Base-by-base conservation (phyloP, 345 rosid genomes). In the Acer negundo region DNA sequence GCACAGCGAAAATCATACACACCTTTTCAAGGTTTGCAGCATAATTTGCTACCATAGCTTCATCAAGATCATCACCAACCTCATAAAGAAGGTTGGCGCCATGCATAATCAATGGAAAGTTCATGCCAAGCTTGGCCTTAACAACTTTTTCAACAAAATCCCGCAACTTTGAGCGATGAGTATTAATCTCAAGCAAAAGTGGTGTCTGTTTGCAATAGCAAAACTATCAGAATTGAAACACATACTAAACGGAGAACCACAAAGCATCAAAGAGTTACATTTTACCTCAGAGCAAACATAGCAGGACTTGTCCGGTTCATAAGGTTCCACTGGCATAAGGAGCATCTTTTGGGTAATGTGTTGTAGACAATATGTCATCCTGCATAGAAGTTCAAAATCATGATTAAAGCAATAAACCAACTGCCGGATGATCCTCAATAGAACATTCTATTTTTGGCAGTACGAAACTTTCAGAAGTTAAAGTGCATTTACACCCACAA, bases 281-380 rank as follows among this genome's bases (percentile, higher is more conserved):
- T 58, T 75, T 89, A 97, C 99, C 95, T 93, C 84, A 22, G 97
- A 97, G 85, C 99, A 94, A 84, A 97, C 99, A 84, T 92, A 97
- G 81, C 99, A 97, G 66, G 97, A 85, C 66, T 87, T 89, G 89
- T 94, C 90, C 2, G 98, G 97, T 75, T 92, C 97, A 83, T 78
- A 92, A 79, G 99, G 99, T 80, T 94, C 97, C 70, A 92, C 88
- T 10, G 99, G 99, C 98, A 97, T 89, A 68, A 97, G 97, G 77
- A 97, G 94, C 97, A 94, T 87, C 86, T 97, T 93, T 84, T 58
- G 89, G 26, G 89, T 81, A 58, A 92, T 89, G 86, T 94, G 94
- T 82, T 97, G 97, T 70, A 97, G 86, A 88, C 98, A 97, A 79
- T 92, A 97, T 49, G 99, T 94, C 97, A 89, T 92, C 88, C 99